A percentile compares a stretch with the other conserved stretches of the same genome.
phyloP scores from a whole-genome alignment of 2,329 filamentous ascomycete genomes.

The Acephala macrosclerotiorum region DNA sequence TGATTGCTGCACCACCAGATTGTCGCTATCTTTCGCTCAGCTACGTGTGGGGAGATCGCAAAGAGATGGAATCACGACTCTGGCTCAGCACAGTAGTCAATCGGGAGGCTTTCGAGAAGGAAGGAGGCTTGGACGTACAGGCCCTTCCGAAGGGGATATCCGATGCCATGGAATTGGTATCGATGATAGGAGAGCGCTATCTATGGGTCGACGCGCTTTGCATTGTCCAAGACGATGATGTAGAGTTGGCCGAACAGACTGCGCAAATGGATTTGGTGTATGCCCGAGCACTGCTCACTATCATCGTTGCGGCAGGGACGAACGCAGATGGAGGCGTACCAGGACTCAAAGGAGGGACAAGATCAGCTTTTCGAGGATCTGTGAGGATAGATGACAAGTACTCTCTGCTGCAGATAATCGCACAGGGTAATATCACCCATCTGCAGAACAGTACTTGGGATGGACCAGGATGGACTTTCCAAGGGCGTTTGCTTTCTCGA shows the following conservation, averaged over 20 bases:
- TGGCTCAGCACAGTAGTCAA: constrained; percentile 8
- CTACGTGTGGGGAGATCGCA: constrained; percentile 25
- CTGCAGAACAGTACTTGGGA: constrained; percentile 14
- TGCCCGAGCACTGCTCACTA: constrained; percentile 23
- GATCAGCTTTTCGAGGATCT: not conserved
- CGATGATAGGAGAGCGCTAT: constrained; percentile 33
- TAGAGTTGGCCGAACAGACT: constrained; percentile 31
- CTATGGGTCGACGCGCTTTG: constrained; percentile 33
- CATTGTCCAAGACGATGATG: constrained; percentile 24
- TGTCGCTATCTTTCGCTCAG: constrained; percentile 25
- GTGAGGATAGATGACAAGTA: constrained; percentile 5
- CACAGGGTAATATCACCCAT: constrained; percentile 10
- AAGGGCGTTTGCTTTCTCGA: constrained; percentile 21
- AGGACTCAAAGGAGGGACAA: constrained; percentile 7
- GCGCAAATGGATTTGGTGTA: constrained; percentile 36
- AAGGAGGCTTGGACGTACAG: constrained; percentile 2
- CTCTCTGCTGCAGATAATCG: constrained; percentile 6
- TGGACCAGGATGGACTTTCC: constrained; percentile 31
- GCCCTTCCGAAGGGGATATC: constrained; percentile 27
- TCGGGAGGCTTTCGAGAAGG: not conserved
- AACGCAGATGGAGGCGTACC: constrained; percentile 19
- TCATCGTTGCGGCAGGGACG: constrained; percentile 16
- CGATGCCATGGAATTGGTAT: constrained; percentile 35
- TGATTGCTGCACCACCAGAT: constrained; percentile 11
- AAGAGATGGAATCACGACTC: constrained; percentile 5